Conservation (phyloP, 1,139 yeast species). For the Yamadazyma friedrichii region DNA sequence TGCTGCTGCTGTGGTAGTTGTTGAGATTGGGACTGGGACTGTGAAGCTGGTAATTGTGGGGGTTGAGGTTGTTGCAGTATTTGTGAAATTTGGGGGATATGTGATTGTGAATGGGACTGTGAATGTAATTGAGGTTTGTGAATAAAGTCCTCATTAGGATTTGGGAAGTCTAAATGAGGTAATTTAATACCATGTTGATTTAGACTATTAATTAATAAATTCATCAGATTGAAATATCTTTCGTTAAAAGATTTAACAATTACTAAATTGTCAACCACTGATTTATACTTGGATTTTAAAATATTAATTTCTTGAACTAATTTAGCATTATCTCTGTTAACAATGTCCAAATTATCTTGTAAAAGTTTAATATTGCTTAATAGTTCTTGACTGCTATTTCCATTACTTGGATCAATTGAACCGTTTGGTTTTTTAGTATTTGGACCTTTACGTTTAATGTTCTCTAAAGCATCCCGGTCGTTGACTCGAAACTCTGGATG, state of each 20-base stretch:
- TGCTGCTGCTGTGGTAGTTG: background rate
- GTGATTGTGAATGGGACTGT: background rate
- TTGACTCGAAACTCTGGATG: slow-evolving; percentile 83
- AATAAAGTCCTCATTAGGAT: slow-evolving; percentile 20
- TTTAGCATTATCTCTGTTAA: slow-evolving; percentile 41
- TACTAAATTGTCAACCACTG: slow-evolving; percentile 60
- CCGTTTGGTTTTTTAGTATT: slow-evolving; percentile 37
- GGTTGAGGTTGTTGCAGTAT: background rate
- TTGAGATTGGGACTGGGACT: background rate
- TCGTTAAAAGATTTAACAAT: slow-evolving; percentile 57
- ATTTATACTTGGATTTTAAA: slow-evolving; percentile 58
- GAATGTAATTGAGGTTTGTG: background rate
- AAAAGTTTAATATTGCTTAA: slow-evolving; percentile 18
- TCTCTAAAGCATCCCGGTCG: slow-evolving; percentile 69
- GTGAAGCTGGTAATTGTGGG: background rate
- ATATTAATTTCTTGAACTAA: slow-evolving; percentile 44
- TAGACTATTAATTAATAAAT: slow-evolving; percentile 47
- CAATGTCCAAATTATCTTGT: slow-evolving; percentile 42
- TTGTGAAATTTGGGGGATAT: background rate
- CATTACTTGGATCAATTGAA: background rate
- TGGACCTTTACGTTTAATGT: slow-evolving; percentile 80
- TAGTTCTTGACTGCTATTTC: slow-evolving; percentile 5
- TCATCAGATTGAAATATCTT: slow-evolving; percentile 52
- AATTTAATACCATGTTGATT: slow-evolving; percentile 61
- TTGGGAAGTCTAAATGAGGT: slow-evolving; percentile 62